A percentile compares a stretch with the other conserved stretches of the same genome.
Conservation (phyloP, 2,329 filamentous ascomycete species). For the Colletotrichum zoysiae region DNA sequence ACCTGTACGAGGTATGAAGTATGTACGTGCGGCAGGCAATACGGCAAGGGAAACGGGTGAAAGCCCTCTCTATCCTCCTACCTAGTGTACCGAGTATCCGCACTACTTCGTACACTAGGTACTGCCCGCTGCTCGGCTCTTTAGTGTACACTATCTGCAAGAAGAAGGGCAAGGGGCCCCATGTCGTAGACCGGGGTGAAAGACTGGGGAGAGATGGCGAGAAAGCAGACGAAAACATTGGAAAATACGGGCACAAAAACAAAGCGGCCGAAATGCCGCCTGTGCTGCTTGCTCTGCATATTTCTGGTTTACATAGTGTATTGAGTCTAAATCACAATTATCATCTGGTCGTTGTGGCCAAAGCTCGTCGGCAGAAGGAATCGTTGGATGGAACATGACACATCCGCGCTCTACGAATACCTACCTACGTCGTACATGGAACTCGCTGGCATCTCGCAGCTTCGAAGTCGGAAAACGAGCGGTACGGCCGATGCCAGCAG, state of each 20-base stretch:
- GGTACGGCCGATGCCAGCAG: background rate
- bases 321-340: background rate
- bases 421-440: background rate
- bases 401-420: background rate
- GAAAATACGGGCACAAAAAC: constrained; percentile 30
- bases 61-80: constrained; percentile 17
- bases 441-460: background rate
- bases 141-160: constrained; percentile 30
- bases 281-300: constrained; percentile 12
- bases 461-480: background rate
- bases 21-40: background rate
- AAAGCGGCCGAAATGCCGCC: constrained; percentile 12
- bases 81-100: background rate
- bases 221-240: constrained; percentile 25
- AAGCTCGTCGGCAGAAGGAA: constrained; percentile 20
- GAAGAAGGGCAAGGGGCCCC: constrained; percentile 11
- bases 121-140: constrained; percentile 20
- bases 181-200: background rate
- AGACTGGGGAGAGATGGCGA: constrained; percentile 6
- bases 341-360: background rate
- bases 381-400: background rate
- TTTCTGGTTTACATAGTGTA: background rate
- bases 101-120: no score
- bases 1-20: background rate
- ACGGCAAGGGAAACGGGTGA: constrained; percentile 5